phyloP scores from a whole-genome alignment of 192 early-diverging fungal genomes.

The Phycomyces blakesleeanus region DNA sequence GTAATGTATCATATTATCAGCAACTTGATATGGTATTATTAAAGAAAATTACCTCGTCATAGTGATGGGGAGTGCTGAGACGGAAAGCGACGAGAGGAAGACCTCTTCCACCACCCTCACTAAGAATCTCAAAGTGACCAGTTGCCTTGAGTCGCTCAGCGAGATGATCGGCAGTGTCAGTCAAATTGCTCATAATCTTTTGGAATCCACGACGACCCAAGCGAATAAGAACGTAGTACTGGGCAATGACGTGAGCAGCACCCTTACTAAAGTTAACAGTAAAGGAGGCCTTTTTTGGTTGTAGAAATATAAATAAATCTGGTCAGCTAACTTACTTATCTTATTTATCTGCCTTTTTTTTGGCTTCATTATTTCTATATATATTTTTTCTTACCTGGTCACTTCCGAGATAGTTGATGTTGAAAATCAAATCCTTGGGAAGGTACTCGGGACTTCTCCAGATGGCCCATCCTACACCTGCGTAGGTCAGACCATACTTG shows the following conservation, averaged over 20 bases:
- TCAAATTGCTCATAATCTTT: constrained; percentile 61
- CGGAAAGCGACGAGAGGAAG: constrained; percentile 64
- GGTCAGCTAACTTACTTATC: neutral
- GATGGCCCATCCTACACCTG: constrained; percentile 80
- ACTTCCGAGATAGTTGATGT: constrained; percentile 69
- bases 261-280: constrained; percentile 78
- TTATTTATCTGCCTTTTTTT: neutral
- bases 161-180: constrained; percentile 55
- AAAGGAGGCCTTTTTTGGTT: constrained; percentile 43
- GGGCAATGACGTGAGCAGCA: constrained; percentile 68
- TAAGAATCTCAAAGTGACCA: constrained; percentile 59
- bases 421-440: constrained; percentile 73
- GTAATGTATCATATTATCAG: too few relatives aligned
- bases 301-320: neutral
- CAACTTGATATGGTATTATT: constrained; percentile 20
- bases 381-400: constrained; percentile 43
- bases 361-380: neutral
- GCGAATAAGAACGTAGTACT: constrained; percentile 80
- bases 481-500: constrained; percentile 83
- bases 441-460: constrained; percentile 67
- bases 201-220: constrained; percentile 63
- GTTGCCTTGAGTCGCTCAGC: constrained; percentile 49
- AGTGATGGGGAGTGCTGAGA: constrained; percentile 35
- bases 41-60: constrained; percentile 28
- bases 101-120: constrained; percentile 36